A percentile compares a stretch with the other conserved stretches of the same genome.
Conservation (phyloP, 2,329 filamentous ascomycete species). For the Graphilbum sp. region DNA sequence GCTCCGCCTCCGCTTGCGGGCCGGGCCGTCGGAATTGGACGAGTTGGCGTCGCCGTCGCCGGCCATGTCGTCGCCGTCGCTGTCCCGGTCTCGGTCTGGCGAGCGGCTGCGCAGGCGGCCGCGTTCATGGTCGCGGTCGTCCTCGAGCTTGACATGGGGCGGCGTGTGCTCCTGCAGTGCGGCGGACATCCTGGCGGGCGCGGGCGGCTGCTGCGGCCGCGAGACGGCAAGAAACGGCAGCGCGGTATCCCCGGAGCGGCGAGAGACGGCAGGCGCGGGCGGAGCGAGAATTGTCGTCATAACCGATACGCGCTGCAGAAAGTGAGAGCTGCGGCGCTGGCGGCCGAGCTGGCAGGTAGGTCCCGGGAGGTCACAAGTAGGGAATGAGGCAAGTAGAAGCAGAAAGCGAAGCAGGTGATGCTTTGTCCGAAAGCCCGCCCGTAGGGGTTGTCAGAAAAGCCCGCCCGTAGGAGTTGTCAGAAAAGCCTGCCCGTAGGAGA, state of each 20-base stretch:
- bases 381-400: too few relatives aligned
- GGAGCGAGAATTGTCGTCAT: conserved; percentile 25
- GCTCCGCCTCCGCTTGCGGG: conserved; percentile 49
- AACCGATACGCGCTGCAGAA: conserved; percentile 8
- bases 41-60: conserved; percentile 25
- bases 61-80: conserved; percentile 22
- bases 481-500: too few relatives aligned
- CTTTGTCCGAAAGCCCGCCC: too few relatives aligned
- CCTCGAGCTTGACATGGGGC: conserved; percentile 24
- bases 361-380: too few relatives aligned
- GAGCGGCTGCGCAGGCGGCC: conserved; percentile 26
- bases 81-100: conserved; percentile 22
- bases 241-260: conserved; percentile 21
- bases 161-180: conserved; percentile 24
- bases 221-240: conserved; percentile 19
- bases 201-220: conserved; percentile 17
- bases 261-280: conserved; percentile 10
- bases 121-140: conserved; percentile 22
- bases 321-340: too few relatives aligned
- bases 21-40: conserved; percentile 35
- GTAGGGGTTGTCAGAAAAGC: too few relatives aligned
- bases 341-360: too few relatives aligned
- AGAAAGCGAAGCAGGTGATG: too few relatives aligned
- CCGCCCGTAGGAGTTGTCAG: too few relatives aligned
- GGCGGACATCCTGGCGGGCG: conserved; percentile 17